Evolutionary conservation across 805 yeast species (phyloP), one percentile per base, ranked within the genome.

Genomic region (Lipomyces starkeyi): DNA sequence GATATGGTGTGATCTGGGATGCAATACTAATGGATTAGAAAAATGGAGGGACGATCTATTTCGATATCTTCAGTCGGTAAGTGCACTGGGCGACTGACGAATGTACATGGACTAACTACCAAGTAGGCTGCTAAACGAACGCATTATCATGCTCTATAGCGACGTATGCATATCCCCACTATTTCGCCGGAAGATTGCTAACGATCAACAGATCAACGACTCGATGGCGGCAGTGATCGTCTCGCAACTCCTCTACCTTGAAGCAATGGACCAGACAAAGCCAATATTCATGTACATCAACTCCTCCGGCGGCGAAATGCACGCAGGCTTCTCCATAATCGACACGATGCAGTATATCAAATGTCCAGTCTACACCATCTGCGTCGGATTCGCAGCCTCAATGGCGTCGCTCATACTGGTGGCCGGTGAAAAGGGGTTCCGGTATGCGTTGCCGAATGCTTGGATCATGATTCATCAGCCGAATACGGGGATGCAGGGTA

Each of bases 391-490:
- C 53, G 79, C 79, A 3, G 78, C 77, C 47, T 77, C 80, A 2
- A 78, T 78, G 80, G 80, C 74, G 1, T 75, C 79, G 3, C 64
- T 78, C 35, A 68, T 78, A 20, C 67, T 78, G 2, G 75, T 76
- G 37, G 72, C 77, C 6, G 80, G 80, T 13, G 74, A 67, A 17
- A 61, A 62, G n/a, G 79, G 78, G 1, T 69, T 71, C 47, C 65
- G 80, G 35, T 75, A 75, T 64, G 73, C 77, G 7, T 64, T 78
- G 53, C 80, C 80, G 25, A 75, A 78, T 58, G 73, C 79, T 1
- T 71, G 75, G 53, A 75, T 78, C 29, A 78, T 78, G 80, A 74
- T 78, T 0, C 80, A 78, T 60, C 80, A 78, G 60, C 80, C 80
- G 9, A 69, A 73, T 29, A 76, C 76, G 3, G 80, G 80, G 6